A percentile compares a stretch with the other conserved stretches of the same genome.
Conservation (phyloP, 495 filamentous ascomycete genomes). For the Penicillium macrosclerotiorum region DNA sequence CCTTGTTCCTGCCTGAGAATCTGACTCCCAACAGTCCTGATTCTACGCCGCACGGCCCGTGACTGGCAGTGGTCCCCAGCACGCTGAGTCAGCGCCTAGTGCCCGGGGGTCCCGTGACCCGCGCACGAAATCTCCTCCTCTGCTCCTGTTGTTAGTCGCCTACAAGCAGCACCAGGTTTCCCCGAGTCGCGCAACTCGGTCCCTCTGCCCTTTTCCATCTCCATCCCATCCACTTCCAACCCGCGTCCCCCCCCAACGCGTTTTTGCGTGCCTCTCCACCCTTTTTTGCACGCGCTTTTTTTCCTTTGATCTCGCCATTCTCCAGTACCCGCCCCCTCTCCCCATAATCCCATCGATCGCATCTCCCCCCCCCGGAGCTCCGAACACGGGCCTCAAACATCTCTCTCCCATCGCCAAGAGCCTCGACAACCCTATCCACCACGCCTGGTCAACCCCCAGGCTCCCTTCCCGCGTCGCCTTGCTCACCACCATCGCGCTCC, state of each 20-base stretch:
- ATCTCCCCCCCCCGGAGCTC: slow-evolving; percentile 31
- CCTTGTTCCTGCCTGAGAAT: too few relatives aligned
- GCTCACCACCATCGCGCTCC: slow-evolving; percentile 7
- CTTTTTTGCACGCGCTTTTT: slow-evolving; percentile 30
- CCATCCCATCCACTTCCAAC: slow-evolving; percentile 38
- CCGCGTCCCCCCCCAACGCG: slow-evolving; percentile 37
- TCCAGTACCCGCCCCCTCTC: slow-evolving; percentile 23
- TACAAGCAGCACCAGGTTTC: slow-evolving; percentile 42
- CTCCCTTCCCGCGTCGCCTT: slow-evolving; percentile 11
- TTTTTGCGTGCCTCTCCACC: slow-evolving; percentile 22
- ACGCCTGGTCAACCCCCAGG: slow-evolving; percentile 28
- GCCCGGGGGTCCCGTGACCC: slow-evolving; percentile 16
- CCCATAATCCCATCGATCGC: slow-evolving; percentile 26
- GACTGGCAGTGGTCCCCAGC: neutral
- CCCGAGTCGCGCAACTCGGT: slow-evolving; percentile 48
- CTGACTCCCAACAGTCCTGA: too few relatives aligned
- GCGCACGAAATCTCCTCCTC: slow-evolving; percentile 34
- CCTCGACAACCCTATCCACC: slow-evolving; percentile 22
- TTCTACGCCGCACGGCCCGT: too few relatives aligned
- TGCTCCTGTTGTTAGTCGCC: slow-evolving; percentile 36
- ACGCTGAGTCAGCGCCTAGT: slow-evolving; percentile 23
- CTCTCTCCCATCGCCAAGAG: slow-evolving; percentile 40
- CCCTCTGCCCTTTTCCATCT: slow-evolving; percentile 48
- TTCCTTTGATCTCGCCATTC: too few relatives aligned
- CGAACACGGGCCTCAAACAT: slow-evolving; percentile 35